Conservation (phyloP, 208 protist genomes). For the Leishmania aethiopica region DNA sequence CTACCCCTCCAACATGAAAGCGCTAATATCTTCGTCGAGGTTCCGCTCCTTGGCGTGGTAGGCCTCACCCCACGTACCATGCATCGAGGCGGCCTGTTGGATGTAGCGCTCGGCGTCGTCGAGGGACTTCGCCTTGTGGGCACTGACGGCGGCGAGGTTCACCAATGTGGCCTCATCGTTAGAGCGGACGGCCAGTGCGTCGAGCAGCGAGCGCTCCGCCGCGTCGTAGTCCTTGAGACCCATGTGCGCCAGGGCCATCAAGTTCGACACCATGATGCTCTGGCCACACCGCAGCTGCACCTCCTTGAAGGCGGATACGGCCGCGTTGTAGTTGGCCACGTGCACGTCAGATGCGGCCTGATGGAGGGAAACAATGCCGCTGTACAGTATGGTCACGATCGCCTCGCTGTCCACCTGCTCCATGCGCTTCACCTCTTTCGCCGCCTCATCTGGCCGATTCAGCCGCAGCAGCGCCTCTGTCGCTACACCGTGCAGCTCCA, state of each 20-base stretch:
- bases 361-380: conserved; percentile 64
- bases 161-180: conserved; percentile 75
- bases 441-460: conserved; percentile 76
- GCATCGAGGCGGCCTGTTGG: conserved; percentile 40
- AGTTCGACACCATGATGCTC: conserved; percentile 76
- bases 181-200: conserved; percentile 68
- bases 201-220: conserved; percentile 73
- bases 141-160: conserved; percentile 75
- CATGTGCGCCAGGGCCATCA: conserved; percentile 78
- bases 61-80: conserved; percentile 42
- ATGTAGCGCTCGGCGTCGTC: conserved; percentile 67
- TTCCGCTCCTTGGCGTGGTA: conserved; percentile 33
- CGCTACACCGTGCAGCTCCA: conserved; percentile 69
- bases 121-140: conserved; percentile 51
- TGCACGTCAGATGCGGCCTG: conserved; percentile 43
- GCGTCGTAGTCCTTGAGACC: conserved; percentile 58
- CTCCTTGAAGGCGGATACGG: conserved; percentile 79
- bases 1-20: conserved; percentile 36
- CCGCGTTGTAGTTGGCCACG: conserved; percentile 35
- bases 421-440: conserved; percentile 75
- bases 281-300: conserved; percentile 68
- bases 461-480: conserved; percentile 75
- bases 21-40: conserved; percentile 58
- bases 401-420: conserved; percentile 85
- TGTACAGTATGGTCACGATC: conserved; percentile 68